Percentiles rank a stretch among this genome's conserved stretches.
Conservation (phyloP, 306 rosid species). For the Prinsepia uniflora region DNA sequence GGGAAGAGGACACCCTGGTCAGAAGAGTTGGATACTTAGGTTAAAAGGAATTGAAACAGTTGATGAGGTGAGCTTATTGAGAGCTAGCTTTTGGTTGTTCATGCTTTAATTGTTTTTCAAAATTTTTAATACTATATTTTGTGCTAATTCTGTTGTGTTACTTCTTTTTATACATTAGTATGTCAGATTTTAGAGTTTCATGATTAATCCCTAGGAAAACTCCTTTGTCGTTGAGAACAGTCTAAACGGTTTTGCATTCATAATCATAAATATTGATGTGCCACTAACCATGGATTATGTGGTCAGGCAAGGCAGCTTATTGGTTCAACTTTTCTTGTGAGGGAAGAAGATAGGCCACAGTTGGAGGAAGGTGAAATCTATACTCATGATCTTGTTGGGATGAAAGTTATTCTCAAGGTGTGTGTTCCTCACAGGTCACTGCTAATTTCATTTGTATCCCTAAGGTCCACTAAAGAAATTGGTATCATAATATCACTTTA, state of each 20-base stretch:
- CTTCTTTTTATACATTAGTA: background rate
- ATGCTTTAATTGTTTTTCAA: background rate
- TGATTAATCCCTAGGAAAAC: background rate
- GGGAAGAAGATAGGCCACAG: constrained; percentile 77
- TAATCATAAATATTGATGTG: background rate
- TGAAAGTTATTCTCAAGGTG: constrained; percentile 85
- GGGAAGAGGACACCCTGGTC: constrained; percentile 85
- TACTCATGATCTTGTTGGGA: constrained; percentile 81
- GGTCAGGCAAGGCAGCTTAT: constrained; percentile 81
- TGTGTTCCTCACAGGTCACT: constrained; percentile 10
- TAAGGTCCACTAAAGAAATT: background rate
- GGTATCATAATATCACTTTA: background rate
- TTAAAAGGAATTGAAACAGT: constrained; percentile 61
- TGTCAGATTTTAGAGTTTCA: background rate
- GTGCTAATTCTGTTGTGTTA: background rate
- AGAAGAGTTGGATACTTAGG: constrained; percentile 77
- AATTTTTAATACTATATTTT: background rate
- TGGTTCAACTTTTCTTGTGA: constrained; percentile 83
- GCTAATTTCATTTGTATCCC: constrained; percentile 1
- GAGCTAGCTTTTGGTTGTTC: background rate
- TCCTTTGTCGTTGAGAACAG: background rate
- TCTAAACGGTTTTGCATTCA: background rate
- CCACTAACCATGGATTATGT: constrained; percentile 24
- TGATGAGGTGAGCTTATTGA: constrained; percentile 49
- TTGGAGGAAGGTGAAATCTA: constrained; percentile 86